Conservation (phyloP, 2,329 filamentous ascomycete genomes). For the Botrytis porri region DNA sequence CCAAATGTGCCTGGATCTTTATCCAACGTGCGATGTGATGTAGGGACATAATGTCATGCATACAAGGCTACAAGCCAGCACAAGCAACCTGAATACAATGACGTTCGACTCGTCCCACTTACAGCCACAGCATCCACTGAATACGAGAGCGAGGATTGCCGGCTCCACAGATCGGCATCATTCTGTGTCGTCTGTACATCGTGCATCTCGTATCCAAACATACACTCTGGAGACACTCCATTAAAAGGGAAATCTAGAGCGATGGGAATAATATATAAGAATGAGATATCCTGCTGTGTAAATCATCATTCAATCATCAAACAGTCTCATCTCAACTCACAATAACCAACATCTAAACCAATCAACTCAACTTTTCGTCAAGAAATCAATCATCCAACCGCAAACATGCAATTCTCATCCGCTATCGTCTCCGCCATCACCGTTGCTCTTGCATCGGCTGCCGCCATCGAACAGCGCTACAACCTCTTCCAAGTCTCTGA, state of each 20-base stretch:
- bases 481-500: neutral
- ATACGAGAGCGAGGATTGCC: conserved; percentile 40
- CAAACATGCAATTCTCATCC: conserved; percentile 1
- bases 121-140: conserved; percentile 40
- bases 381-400: neutral
- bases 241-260: neutral
- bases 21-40: neutral
- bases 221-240: neutral
- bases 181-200: neutral
- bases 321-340: conserved; percentile 1
- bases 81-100: neutral
- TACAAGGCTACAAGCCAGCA: neutral
- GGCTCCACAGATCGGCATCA: conserved; percentile 12
- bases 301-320: neutral
- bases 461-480: neutral
- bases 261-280: neutral
- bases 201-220: conserved; percentile 7
- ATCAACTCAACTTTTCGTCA: neutral
- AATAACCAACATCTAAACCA: conserved; percentile 1
- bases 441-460: conserved; percentile 2
- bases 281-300: neutral
- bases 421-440: conserved; percentile 5
- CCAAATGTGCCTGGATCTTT: neutral
- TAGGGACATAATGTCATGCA: neutral
- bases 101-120: neutral